Base-by-base conservation (phyloP, 768 basidiomycete genomes). In the Leccinum variicolor region DNA sequence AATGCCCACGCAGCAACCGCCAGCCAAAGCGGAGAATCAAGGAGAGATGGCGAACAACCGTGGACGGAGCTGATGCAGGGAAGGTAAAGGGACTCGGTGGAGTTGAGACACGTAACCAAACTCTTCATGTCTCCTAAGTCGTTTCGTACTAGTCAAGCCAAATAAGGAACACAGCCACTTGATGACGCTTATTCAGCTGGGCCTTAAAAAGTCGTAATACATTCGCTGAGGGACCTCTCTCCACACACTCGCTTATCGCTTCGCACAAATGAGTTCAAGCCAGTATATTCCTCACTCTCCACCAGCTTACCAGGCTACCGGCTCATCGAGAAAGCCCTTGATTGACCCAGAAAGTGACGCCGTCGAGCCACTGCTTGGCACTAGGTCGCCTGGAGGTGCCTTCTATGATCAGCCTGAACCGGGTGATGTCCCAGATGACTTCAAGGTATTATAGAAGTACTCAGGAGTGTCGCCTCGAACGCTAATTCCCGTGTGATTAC, bases 371-470 rank as follows among this genome's bases (percentile, higher is more conserved):
- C 74, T 92, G 36, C 77, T 90, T 25, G 79, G 77, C 25, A 77
- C 82, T 54, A 77, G 79, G 57, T 75, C 73, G 43, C 70, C 76
- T 17, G 71, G 71, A 17, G 78, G 79, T 28, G 85, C 75, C n/a
- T 79, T 85, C 62, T 90, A 81, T 62, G 83, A 94, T 74, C 90
- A 94, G 63, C 86, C 92, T 6, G 78, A 74, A 26, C 76, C 75
- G 33, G 90, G 82, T 49, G 92, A 94, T 62, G 66, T 94, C 49
- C 92, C 92, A 0, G 94, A 96, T 66, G 95, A 97, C 72, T 97
- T 97, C 84, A 93, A 95, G 83, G 91, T 91, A 58, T 23, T 90
- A 58, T 23, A 75, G 66, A 33, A 47, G 29, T n/a, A 29, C 33
- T 14, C 15, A 11, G 3, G 29, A 53, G 10, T 46, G 48, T 51